phyloP scores from a whole-genome alignment of 306 rosid species.

The Corylus americana region DNA sequence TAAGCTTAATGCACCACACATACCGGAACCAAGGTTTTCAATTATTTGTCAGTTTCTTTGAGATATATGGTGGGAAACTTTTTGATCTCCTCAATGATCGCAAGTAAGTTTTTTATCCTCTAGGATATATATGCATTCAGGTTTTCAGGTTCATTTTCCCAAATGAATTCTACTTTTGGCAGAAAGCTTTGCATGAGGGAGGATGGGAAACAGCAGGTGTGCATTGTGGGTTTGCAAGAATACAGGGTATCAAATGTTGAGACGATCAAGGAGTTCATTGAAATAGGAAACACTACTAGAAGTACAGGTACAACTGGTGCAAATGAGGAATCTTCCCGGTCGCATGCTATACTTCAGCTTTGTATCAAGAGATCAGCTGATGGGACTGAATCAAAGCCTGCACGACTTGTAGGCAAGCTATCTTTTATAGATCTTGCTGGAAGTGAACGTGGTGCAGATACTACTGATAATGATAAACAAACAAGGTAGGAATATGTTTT shows the following conservation, averaged over 20 bases:
- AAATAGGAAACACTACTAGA: conserved; percentile 71
- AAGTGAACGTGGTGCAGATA: conserved; percentile 88
- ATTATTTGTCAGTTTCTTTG: conserved; percentile 74
- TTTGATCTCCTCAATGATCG: conserved; percentile 87
- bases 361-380: conserved; percentile 67
- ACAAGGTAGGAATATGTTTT: conserved; percentile 51
- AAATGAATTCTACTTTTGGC: conserved; percentile 37
- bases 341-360: conserved; percentile 90
- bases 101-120: conserved; percentile 51
- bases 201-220: conserved; percentile 90
- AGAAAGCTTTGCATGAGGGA: conserved; percentile 89
- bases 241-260: conserved; percentile 66
- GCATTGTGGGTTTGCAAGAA: conserved; percentile 88
- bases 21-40: conserved; percentile 78
- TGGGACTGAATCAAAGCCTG: conserved; percentile 67
- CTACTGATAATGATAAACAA: conserved; percentile 77
- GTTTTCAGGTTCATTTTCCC: conserved; percentile 24
- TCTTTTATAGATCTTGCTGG: conserved; percentile 89
- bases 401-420: conserved; percentile 70
- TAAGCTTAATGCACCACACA: conserved; percentile 57
- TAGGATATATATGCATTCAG: conserved; percentile 13
- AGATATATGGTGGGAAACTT: conserved; percentile 83
- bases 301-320: conserved; percentile 89
- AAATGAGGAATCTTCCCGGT: conserved; percentile 84
- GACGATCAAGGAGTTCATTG: conserved; percentile 66